These are phyloP conservation scores for Pterocarpus santalinus DNA, from an alignment of 306 rosid genomes.

Conservation along the genomic window DNA sequence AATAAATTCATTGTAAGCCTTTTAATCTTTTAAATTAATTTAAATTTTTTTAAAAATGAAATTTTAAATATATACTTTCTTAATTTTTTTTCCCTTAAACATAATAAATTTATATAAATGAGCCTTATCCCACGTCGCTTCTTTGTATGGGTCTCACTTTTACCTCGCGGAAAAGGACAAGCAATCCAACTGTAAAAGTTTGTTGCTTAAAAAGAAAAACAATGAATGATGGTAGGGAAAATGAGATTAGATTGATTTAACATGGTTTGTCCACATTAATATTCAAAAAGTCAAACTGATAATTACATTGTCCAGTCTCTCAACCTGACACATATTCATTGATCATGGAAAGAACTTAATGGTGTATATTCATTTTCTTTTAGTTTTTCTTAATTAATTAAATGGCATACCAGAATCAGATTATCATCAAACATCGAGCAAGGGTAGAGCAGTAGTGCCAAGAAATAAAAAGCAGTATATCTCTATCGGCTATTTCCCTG, in stretches of 20 bases:
- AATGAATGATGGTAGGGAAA: slow-evolving; percentile 7
- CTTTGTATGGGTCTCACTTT: no score
- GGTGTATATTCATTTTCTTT: slow-evolving; percentile 12
- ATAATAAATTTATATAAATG: no score
- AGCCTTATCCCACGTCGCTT: no score
- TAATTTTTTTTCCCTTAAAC: no score
- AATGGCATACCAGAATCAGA: no score
- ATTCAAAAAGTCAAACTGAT: slow-evolving; percentile 32
- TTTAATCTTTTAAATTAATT: no score
- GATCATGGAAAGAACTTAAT: not conserved
- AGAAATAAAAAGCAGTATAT: slow-evolving; percentile 39
- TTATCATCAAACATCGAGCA: not conserved
- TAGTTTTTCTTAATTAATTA: slow-evolving; percentile 16
- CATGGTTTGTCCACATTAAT: slow-evolving; percentile 5
- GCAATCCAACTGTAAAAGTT: no score
- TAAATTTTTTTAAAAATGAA: no score
- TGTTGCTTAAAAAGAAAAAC: not conserved
- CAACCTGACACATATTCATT: not conserved
- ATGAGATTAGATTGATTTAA: slow-evolving; percentile 20
- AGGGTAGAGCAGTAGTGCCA: slow-evolving; percentile 42
- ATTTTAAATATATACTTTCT: no score
- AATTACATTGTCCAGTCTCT: not conserved
- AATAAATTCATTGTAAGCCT: no score
- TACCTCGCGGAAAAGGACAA: no score
- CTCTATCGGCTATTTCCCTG: slow-evolving; percentile 45